phyloP scores from a whole-genome alignment of 371 early-diverging fungal species.

The Mortierella sp. region DNA sequence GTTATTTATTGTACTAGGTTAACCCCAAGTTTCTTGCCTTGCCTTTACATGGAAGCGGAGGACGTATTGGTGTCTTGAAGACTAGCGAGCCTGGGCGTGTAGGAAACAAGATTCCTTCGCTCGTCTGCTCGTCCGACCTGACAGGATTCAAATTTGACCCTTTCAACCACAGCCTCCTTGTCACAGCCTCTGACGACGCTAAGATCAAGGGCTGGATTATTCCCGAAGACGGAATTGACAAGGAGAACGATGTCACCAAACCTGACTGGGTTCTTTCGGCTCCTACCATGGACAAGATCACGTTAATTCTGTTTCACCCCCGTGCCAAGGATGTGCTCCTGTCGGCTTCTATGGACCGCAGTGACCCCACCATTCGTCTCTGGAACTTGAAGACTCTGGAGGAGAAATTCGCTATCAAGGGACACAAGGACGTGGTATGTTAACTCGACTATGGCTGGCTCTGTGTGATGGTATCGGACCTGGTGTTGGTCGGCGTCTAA shows the following conservation, averaged over 20 bases:
- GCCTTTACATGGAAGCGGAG: conserved; percentile 84
- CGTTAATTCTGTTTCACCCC: conserved; percentile 76
- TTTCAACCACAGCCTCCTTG: conserved; percentile 70
- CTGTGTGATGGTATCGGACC: no score
- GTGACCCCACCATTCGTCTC: conserved; percentile 63
- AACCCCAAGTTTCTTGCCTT: conserved; percentile 76
- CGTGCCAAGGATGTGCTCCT: conserved; percentile 68
- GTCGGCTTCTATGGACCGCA: conserved; percentile 67
- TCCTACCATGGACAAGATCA: conserved; percentile 69
- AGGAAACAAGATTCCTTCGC: conserved; percentile 71
- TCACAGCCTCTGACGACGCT: conserved; percentile 80
- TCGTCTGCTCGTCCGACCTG: conserved; percentile 70
- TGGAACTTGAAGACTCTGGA: conserved; percentile 63
- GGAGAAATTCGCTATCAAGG: conserved; percentile 53
- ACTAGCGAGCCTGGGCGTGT: conserved; percentile 76
- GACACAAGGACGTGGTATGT: conserved; percentile 59
- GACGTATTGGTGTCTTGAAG: conserved; percentile 82
- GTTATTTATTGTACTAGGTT: conserved; percentile 45
- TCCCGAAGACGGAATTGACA: conserved; percentile 71
- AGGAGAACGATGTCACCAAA: conserved; percentile 43
- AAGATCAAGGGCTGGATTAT: conserved; percentile 80
- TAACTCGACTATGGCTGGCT: neutral
- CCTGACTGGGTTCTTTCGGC: conserved; percentile 48
- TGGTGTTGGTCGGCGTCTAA: conserved; percentile 29
- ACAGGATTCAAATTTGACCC: conserved; percentile 79